Percentiles rank a stretch among this genome's conserved stretches.
Conservation (phyloP, 805 yeast genomes). For the Kodamaea restingae region DNA sequence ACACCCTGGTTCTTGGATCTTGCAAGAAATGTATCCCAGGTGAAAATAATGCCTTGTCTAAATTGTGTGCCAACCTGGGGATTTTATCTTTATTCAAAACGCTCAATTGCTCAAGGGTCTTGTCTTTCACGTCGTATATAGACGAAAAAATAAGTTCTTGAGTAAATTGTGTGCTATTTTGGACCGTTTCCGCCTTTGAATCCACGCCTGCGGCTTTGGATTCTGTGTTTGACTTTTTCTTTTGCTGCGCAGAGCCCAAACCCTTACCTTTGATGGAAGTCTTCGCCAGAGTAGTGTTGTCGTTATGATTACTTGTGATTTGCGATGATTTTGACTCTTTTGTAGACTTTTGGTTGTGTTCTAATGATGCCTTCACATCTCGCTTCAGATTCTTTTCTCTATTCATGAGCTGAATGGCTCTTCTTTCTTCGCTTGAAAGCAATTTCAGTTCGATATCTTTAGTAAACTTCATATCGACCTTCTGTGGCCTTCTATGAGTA, state of each 20-base stretch:
- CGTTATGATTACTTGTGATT: too few species aligned
- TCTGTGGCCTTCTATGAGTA: slow-evolving; percentile 7
- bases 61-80: slow-evolving; percentile 60
- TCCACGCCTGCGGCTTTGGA: not conserved
- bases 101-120: slow-evolving; percentile 14
- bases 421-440: slow-evolving; percentile 9
- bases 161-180: not conserved
- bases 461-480: slow-evolving; percentile 10
- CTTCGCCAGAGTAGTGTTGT: too few species aligned
- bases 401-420: slow-evolving; percentile 8
- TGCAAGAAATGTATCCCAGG: slow-evolving; percentile 77
- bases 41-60: slow-evolving; percentile 69
- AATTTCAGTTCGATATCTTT: slow-evolving; percentile 12
- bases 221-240: too few species aligned
- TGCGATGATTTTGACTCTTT: not conserved
- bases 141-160: not conserved
- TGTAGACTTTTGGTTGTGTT: not conserved
- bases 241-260: too few species aligned
- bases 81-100: slow-evolving; percentile 26
- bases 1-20: slow-evolving; percentile 73
- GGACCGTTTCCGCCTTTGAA: not conserved
- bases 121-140: slow-evolving; percentile 2
- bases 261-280: too few species aligned
- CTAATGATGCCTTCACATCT: not conserved
- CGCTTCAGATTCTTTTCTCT: slow-evolving; percentile 1